Base-by-base conservation (phyloP, 2,329 filamentous ascomycete genomes). In the Neofusicoccum cordaticola region DNA sequence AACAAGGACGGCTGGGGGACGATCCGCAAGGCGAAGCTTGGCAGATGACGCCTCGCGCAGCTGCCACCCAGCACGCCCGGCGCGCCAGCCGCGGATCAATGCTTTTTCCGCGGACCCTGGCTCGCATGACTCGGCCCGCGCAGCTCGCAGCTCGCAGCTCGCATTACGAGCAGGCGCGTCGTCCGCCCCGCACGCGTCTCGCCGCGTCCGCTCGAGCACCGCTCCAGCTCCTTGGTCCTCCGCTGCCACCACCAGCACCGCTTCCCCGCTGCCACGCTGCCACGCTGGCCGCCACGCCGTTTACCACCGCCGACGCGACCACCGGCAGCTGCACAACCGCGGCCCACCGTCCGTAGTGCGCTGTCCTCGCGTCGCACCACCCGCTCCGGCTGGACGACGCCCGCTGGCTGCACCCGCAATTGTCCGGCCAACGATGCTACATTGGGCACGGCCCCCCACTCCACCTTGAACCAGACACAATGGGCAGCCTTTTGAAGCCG, bases 41-140 rank as follows among this genome's bases (percentile, higher is more conserved):
- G 52, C 52, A 42, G 52, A 56, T 56, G 52, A 56, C 56, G 56
- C 41, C 56, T 35, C 27, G 53, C 22, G 53, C 53, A 45, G 53
- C 53, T 35, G 39, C 22, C 53, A 35, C 4, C 27, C 27, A 5
- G 27, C 27, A 31, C 27, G 27, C 41, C 56, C 15, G 9, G 56
- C 41, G 27, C 27, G 27, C 15, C 15, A 19, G 41, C 41, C 41
- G 27, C 56, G 56, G 56, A 35, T 35, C 56, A 45, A 45, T 19
- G 1, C 12, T 47, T 45, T 47, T 35, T 45, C 56, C 56, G 41
- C 27, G 27, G 41, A 27, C 42, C 53, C 53, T 45, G 39, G 12
- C 51, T 31, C 47, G 47, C 53, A 3, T 48, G 56, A 47, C 56
- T 60, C 31, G 41, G 31, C 22, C 22, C 22, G 22, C 22, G 22